A percentile compares a stretch with the other conserved stretches of the same genome.
These are phyloP conservation scores for Caryopteris hybrid DNA, from an alignment of 305 asterid genomes.

Conservation along the genomic window DNA sequence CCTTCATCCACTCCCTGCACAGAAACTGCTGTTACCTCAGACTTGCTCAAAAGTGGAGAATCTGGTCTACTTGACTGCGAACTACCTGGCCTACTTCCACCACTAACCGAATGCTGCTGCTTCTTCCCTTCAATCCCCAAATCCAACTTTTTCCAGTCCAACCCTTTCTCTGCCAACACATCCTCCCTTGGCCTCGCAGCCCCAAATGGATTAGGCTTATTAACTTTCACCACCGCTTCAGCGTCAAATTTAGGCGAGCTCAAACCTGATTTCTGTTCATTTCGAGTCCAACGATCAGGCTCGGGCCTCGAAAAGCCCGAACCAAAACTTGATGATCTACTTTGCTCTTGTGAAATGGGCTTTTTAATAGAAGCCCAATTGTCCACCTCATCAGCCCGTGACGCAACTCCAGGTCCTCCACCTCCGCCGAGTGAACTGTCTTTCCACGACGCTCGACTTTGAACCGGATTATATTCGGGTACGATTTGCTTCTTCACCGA, in stretches of 20 bases:
- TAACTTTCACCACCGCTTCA: slow-evolving; percentile 40
- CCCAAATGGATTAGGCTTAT: slow-evolving; percentile 90
- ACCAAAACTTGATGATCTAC: slow-evolving; percentile 46
- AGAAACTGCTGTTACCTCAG: slow-evolving; percentile 41
- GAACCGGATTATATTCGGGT: slow-evolving; percentile 39
- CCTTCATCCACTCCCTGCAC: slow-evolving; percentile 49
- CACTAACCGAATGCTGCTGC: slow-evolving; percentile 22
- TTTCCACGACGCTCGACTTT: slow-evolving; percentile 36
- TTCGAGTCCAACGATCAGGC: slow-evolving; percentile 72
- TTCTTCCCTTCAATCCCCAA: slow-evolving; percentile 61
- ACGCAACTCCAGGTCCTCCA: slow-evolving; percentile 47
- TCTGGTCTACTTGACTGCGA: too few species aligned
- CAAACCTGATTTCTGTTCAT: slow-evolving; percentile 36
- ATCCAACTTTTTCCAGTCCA: slow-evolving; percentile 95
- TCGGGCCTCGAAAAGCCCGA: slow-evolving; percentile 62
- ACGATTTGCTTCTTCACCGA: slow-evolving; percentile 58
- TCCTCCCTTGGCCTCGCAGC: slow-evolving; percentile 98
- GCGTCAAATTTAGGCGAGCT: slow-evolving; percentile 41
- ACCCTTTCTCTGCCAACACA: slow-evolving; percentile 88
- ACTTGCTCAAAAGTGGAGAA: slow-evolving; percentile 43
- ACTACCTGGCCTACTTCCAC: slow-evolving; percentile 54
- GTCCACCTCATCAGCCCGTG: slow-evolving; percentile 88
- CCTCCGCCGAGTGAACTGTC: slow-evolving; percentile 65
- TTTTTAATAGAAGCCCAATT: slow-evolving; percentile 73
- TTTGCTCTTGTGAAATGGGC: slow-evolving; percentile 35